A percentile compares a stretch with the other conserved stretches of the same genome.
These are phyloP conservation scores for Rostrohypoxylon terebratum DNA, from an alignment of 495 filamentous ascomycete species.

Conservation along the genomic window DNA sequence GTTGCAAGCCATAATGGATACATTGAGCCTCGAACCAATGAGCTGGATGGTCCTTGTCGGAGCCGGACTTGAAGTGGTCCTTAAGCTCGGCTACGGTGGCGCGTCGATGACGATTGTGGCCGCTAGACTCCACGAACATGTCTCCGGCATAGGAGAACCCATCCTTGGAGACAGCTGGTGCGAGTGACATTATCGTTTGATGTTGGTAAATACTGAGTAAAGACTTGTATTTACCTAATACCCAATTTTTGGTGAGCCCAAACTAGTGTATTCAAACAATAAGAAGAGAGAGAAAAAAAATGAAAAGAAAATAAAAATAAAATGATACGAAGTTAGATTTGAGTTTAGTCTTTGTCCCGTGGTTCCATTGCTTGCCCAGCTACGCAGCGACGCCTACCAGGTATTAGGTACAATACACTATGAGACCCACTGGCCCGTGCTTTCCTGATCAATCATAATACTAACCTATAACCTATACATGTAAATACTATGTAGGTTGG, in stretches of 20 bases:
- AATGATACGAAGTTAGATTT: background rate
- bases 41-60: conserved; percentile 60
- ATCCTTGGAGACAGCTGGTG: conserved; percentile 41
- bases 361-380: background rate
- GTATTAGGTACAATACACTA: too few relatives aligned
- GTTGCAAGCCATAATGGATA: conserved; percentile 67
- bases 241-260: background rate
- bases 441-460: background rate
- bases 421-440: background rate
- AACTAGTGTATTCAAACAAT: background rate
- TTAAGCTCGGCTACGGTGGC: conserved; percentile 61
- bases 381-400: background rate
- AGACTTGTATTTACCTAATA: background rate
- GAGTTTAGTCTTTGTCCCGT: background rate
- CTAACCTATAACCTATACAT: background rate
- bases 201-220: background rate
- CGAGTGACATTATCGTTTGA: conserved; percentile 47
- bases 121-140: conserved; percentile 61
- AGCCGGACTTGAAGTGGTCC: conserved; percentile 54
- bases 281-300: background rate
- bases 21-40: conserved; percentile 71
- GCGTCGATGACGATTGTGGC: conserved; percentile 63
- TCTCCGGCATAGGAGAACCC: conserved; percentile 53
- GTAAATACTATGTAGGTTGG: background rate
- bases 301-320: background rate